Evolutionary conservation across 345 rosid genomes (phyloP).

Genomic region (Cardamine occulta): DNA sequence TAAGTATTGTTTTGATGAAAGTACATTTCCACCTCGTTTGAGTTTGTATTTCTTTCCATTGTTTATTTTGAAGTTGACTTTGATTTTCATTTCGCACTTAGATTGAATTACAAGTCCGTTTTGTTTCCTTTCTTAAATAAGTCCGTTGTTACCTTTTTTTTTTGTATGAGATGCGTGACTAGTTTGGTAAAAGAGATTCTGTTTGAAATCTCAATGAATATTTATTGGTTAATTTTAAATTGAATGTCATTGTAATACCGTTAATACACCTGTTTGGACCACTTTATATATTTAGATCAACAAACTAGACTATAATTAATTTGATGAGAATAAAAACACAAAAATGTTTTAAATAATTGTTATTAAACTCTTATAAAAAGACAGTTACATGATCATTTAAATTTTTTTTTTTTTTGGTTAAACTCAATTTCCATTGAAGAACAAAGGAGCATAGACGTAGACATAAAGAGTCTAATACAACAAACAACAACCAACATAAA

Average conservation of each 20-base stretch:
- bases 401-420: no score
- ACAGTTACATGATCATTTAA: background rate
- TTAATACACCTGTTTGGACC: background rate
- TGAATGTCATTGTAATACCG: background rate
- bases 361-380: no score
- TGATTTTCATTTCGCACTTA: background rate
- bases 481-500: no score
- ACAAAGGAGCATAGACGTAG: no score
- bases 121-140: no score
- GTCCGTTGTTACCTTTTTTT: no score
- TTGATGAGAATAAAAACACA: background rate
- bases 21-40: slow-evolving; percentile 12
- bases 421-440: no score
- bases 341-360: background rate
- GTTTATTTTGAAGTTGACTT: background rate
- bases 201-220: background rate
- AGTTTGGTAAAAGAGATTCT: background rate
- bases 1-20: background rate
- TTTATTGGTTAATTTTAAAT: background rate
- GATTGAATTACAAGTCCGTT: background rate
- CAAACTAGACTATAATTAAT: background rate
- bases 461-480: no score
- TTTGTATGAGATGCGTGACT: background rate
- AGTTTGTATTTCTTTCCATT: background rate
- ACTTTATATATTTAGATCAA: no score